Evolutionary conservation across 345 rosid genomes (phyloP).

Genomic region (Dovyalis caffra): DNA sequence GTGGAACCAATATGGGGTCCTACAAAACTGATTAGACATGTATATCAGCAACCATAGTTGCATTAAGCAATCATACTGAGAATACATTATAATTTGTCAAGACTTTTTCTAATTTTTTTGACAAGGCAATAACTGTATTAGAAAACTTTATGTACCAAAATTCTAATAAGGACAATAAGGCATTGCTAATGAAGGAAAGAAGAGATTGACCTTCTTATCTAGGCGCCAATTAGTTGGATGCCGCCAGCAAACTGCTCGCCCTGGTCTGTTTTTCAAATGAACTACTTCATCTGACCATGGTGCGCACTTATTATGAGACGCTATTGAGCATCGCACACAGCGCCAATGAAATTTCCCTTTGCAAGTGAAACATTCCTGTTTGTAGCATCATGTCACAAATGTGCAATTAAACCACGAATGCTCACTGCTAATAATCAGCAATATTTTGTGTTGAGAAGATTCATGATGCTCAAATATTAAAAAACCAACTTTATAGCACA

Average conservation of each 20-base stretch:
- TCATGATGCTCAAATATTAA: not conserved
- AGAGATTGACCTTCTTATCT: conserved; percentile 72
- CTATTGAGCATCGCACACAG: conserved; percentile 61
- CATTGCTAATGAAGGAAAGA: conserved; percentile 37
- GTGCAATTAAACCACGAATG: not conserved
- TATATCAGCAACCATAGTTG: not conserved
- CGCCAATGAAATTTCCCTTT: conserved; percentile 63
- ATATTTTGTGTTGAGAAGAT: not conserved
- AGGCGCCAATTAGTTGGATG: conserved; percentile 72
- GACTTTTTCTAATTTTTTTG: not conserved
- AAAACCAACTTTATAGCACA: not conserved
- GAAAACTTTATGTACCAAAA: not conserved
- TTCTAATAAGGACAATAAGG: not conserved
- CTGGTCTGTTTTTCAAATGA: conserved; percentile 55
- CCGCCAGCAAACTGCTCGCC: conserved; percentile 87
- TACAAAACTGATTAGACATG: not conserved
- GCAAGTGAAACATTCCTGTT: conserved; percentile 80
- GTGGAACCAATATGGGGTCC: not conserved
- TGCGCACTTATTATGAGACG: conserved; percentile 77
- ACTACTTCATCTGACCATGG: conserved; percentile 71
- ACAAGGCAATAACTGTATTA: not conserved
- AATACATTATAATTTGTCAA: not conserved
- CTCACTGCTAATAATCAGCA: not conserved
- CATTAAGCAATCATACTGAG: not conserved
- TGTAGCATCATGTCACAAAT: conserved; percentile 6